Evolutionary conservation across 1,139 yeast genomes (phyloP).

Genomic region (Hanseniaspora gamundiae): DNA sequence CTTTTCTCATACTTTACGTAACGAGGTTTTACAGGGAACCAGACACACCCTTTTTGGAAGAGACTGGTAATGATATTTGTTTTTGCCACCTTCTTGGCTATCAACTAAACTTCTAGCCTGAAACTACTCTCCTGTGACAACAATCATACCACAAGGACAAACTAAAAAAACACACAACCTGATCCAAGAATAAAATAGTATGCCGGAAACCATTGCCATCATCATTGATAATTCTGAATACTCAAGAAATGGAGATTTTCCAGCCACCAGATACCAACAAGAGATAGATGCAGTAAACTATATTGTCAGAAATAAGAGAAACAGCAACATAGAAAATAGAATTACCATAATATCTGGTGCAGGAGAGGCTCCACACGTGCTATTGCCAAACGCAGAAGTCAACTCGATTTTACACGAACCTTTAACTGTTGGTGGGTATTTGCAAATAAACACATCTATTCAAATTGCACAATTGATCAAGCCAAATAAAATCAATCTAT

Average conservation of each 20-base stretch:
- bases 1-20: too few relatives aligned
- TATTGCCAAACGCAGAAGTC: constrained; percentile 30
- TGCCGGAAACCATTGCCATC: constrained; percentile 33
- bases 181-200: neutral
- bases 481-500: constrained; percentile 82
- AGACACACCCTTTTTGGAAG: too few relatives aligned
- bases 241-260: constrained; percentile 90
- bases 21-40: too few relatives aligned
- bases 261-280: constrained; percentile 83
- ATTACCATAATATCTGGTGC: constrained; percentile 86
- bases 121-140: too few relatives aligned
- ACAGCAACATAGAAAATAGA: constrained; percentile 85
- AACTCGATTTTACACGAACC: constrained; percentile 7
- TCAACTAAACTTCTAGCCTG: too few relatives aligned
- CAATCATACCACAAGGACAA: neutral
- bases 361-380: constrained; percentile 74
- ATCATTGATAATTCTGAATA: constrained; percentile 92
- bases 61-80: too few relatives aligned
- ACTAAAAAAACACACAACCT: neutral
- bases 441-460: constrained; percentile 69
- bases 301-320: constrained; percentile 75
- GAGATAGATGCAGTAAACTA: constrained; percentile 87
- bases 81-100: too few relatives aligned
- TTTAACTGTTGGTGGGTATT: constrained; percentile 48
- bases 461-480: constrained; percentile 95